Conservation (phyloP, 2,329 filamentous ascomycete genomes). For the Fusarium multiceps region DNA sequence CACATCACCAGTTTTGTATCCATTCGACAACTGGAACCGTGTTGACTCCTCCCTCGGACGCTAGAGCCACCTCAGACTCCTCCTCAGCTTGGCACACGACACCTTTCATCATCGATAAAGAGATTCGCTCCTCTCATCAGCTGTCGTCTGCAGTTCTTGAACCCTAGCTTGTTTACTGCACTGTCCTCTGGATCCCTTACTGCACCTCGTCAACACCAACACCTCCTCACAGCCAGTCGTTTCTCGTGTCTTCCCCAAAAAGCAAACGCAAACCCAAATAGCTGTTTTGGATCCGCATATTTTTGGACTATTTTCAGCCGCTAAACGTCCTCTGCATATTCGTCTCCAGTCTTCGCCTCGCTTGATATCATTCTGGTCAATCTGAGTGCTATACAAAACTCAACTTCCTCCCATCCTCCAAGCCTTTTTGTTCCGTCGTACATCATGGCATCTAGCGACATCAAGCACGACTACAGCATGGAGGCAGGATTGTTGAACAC, state of each 20-base stretch:
- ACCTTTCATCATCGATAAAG: slow-evolving; percentile 47
- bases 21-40: slow-evolving; percentile 9
- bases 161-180: slow-evolving; percentile 36
- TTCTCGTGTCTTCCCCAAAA: slow-evolving; percentile 33
- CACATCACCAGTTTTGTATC: slow-evolving; percentile 28
- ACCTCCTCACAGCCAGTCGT: slow-evolving; percentile 41
- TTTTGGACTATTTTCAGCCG: slow-evolving; percentile 38
- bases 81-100: slow-evolving; percentile 41
- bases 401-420: slow-evolving; percentile 30
- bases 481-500: slow-evolving; percentile 47
- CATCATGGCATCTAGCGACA: slow-evolving; percentile 38
- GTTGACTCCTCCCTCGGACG: slow-evolving; percentile 30
- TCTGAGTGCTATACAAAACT: slow-evolving; percentile 42
- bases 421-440: slow-evolving; percentile 15
- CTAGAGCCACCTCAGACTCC: slow-evolving; percentile 40
- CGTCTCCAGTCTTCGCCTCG: slow-evolving; percentile 30
- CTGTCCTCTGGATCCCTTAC: slow-evolving; percentile 30
- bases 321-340: slow-evolving; percentile 42
- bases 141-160: slow-evolving; percentile 36
- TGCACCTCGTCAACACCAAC: slow-evolving; percentile 36
- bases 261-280: slow-evolving; percentile 37
- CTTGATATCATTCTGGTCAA: slow-evolving; percentile 35
- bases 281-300: slow-evolving; percentile 37
- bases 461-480: slow-evolving; percentile 47
- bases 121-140: slow-evolving; percentile 38